phyloP scores from a whole-genome alignment of 2,329 filamentous ascomycete species.

The Teratosphaeria nubilosa region DNA sequence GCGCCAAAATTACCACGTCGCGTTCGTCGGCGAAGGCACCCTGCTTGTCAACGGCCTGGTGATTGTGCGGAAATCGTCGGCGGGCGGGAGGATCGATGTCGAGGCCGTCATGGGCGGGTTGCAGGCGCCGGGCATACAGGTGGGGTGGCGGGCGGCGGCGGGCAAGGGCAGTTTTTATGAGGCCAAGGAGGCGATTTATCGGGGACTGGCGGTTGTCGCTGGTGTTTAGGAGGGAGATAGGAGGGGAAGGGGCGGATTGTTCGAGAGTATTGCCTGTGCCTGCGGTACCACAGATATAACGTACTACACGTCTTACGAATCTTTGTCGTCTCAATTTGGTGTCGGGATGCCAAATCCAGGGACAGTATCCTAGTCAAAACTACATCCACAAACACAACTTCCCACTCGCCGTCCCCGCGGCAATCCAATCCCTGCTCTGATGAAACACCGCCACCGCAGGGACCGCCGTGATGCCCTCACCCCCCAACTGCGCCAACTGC shows the following conservation, averaged over 20 bases:
- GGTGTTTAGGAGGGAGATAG: background rate
- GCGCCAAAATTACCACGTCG: slow-evolving; percentile 69
- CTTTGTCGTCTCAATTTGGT: no score
- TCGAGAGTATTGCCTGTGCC: no score
- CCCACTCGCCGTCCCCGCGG: slow-evolving; percentile 80
- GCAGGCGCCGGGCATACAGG: slow-evolving; percentile 30
- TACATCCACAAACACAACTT: slow-evolving; percentile 88
- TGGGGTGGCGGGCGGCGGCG: slow-evolving; percentile 18
- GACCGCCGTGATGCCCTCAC: slow-evolving; percentile 86
- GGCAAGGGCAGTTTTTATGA: slow-evolving; percentile 66
- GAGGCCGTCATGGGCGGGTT: slow-evolving; percentile 51
- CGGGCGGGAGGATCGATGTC: slow-evolving; percentile 68
- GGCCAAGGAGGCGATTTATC: slow-evolving; percentile 85
- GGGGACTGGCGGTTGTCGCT: slow-evolving; percentile 78
- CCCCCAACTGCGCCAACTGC: slow-evolving; percentile 78
- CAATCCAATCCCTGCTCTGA: slow-evolving; percentile 79
- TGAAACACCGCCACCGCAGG: slow-evolving; percentile 90
- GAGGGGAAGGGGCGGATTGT: background rate
- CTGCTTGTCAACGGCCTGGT: slow-evolving; percentile 81
- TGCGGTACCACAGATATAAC: no score
- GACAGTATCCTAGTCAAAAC: background rate
- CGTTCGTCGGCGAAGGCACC: slow-evolving; percentile 88
- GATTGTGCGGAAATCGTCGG: slow-evolving; percentile 77
- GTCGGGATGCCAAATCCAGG: no score
- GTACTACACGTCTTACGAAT: no score